Evolutionary conservation across 1,139 yeast genomes (phyloP).

Genomic region (Hyphopichia fennica): DNA sequence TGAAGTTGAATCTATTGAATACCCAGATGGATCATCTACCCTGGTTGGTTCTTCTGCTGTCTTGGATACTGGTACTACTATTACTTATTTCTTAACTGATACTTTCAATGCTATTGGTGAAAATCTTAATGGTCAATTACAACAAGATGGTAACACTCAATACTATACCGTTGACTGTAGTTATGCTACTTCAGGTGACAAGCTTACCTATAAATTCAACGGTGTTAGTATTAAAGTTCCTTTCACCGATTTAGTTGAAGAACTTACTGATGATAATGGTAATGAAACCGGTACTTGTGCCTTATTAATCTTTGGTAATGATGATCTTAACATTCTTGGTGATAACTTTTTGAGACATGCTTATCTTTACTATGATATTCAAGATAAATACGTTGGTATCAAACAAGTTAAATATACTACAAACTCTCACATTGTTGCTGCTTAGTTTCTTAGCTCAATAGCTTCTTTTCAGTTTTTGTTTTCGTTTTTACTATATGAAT

Average conservation of each 20-base stretch:
- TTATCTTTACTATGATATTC: slow-evolving; percentile 39
- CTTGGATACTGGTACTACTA: slow-evolving; percentile 31
- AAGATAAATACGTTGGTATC: slow-evolving; percentile 34
- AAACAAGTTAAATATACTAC: slow-evolving; percentile 35
- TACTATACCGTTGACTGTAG: slow-evolving; percentile 17
- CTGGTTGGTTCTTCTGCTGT: slow-evolving; percentile 18
- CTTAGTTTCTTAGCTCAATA: not conserved
- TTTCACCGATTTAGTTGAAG: slow-evolving; percentile 18
- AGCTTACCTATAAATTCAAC: slow-evolving; percentile 28
- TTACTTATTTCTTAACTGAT: slow-evolving; percentile 21
- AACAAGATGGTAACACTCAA: not conserved
- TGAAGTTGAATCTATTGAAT: not conserved
- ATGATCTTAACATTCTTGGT: slow-evolving; percentile 23
- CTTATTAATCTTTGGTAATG: slow-evolving; percentile 16
- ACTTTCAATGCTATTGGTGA: slow-evolving; percentile 20
- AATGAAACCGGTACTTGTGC: slow-evolving; percentile 10
- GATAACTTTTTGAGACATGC: slow-evolving; percentile 39
- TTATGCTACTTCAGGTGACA: slow-evolving; percentile 1
- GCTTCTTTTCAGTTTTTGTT: not conserved
- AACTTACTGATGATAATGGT: slow-evolving; percentile 5
- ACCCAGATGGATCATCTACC: not conserved
- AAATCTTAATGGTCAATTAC: slow-evolving; percentile 16
- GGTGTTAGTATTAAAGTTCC: slow-evolving; percentile 30
- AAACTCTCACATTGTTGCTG: slow-evolving; percentile 7
- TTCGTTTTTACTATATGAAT: not conserved